Base-by-base conservation (phyloP, 148 eudicot species). In the Cornus kousa region DNA sequence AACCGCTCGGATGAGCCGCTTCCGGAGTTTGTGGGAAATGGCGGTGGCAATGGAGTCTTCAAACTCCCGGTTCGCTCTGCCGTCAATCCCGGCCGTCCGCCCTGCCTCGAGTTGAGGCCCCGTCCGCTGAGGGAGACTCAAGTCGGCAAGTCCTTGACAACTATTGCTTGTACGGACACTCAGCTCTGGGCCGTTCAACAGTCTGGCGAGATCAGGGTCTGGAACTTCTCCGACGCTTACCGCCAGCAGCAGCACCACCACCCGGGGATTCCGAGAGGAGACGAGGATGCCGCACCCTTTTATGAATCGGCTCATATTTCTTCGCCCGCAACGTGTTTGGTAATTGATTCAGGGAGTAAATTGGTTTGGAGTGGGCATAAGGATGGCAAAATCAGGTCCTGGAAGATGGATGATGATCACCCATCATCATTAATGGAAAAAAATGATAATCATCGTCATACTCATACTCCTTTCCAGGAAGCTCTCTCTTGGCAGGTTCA, bases 101-200 rank as follows among this genome's bases (percentile, higher is more conserved):
- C 95, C 0, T 93, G 86, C 48, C 82, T 96, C 13, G 99, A 96
- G 89, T 86, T 96, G 32, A 86, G 98, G 83, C 99, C 99, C 1
- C 99, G 94, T 57, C 99, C 99, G 23, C 81, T 96, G 19, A 82
- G 97, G 71, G 99, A 96, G 87, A 96, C 98, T 6, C 99, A 96
- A 78, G 92, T 89, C 1, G 99, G 99, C 48, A 91, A 78, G 37
- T 96, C 91, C 68, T 57, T 96, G 69, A 83, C 95, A 67, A 89
- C 98, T 2, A 93, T 96, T 33, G 94, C 86, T 16, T 88, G 97
- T 59, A 96, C 99, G 53, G 95, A 91, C 24, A 88, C 84, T 1
- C 95, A 96, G 80, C 70, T 96, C 35, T 96, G 99, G 99, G 99
- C 94, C 0, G 99, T 98, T 12, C 98, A 91, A 74, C 98, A 96